Evolutionary conservation across 2,329 filamentous ascomycete species (phyloP).

Genomic region (Alternaria sp.): DNA sequence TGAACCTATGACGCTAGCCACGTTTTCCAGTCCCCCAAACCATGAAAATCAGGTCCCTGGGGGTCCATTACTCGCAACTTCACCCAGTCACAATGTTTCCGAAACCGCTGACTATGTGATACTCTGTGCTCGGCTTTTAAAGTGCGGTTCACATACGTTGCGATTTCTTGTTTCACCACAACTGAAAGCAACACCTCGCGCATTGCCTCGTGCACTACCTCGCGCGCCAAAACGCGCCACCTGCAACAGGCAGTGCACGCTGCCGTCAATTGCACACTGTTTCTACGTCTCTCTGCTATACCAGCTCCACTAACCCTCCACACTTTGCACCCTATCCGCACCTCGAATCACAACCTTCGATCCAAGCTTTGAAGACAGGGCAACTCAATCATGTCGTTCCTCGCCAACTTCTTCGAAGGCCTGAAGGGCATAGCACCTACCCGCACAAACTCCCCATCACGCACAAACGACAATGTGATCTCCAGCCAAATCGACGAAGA

Average conservation of each 20-base stretch:
- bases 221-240: not conserved
- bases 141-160: conserved; percentile 4
- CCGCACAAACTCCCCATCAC: not conserved
- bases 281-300: not conserved
- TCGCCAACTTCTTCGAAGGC: not conserved
- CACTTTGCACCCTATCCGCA: not conserved
- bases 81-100: not conserved
- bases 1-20: not conserved
- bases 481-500: not conserved
- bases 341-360: not conserved
- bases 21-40: not conserved
- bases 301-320: not conserved
- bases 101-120: not conserved
- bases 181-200: not conserved
- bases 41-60: not conserved
- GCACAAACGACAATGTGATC: not conserved
- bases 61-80: not conserved
- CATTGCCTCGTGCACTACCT: not conserved
- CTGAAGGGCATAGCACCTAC: not conserved
- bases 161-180: not conserved
- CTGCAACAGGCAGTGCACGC: not conserved
- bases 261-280: not conserved
- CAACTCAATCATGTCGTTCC: conserved; percentile 1
- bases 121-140: not conserved
- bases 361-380: not conserved